Evolutionary conservation across 176 grass and related monocot species (phyloP), one percentile per base, ranked within the genome.

Genomic region (Aegilops umbellulata): DNA sequence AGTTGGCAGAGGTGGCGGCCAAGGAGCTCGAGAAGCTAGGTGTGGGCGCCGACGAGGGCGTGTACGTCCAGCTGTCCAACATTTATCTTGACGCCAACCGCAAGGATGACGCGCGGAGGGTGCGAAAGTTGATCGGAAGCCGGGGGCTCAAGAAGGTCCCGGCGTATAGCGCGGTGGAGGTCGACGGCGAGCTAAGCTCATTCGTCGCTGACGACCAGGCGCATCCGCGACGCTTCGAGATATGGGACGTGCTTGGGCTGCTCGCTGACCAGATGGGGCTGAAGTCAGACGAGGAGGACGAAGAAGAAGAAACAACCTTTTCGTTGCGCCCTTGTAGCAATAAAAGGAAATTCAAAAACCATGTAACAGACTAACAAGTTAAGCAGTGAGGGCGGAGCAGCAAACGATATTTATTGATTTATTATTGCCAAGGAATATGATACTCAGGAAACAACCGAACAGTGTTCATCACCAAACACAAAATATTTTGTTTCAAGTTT

Each of bases 51-150:
- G 93, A 95, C 20, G 93, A 97, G 65, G 93, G 93, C 22, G 79
- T 93, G 19, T 95, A 93, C 20, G 91, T 97, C 10, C 95, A 97
- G 76, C 23, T 95, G 26, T 97, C 91, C 32, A 97, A 88, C 71
- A 97, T 97, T 76, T 97, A 97, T 65, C 89, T 92, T 1, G 78
- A 93, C 36, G 91, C 91, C 35, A 79, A 93, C 77, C 74, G 88
- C 34, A 97, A 88, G 68, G 93, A 95, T 29, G 89, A 97, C 1
- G 95, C 93, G 0, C 76, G 91, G 77, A 82, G 83, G 72, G 68
- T 95, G 20, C 72, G 93, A 27, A 97, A 88, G 83, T 65, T 95
- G 75, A 92, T 97, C 1, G 91, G 93, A 4, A 87, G 69, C 36
- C 26, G 77, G 24, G 93, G 95, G 2, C 62, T 93, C 25, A 98